Evolutionary conservation across 2,329 filamentous ascomycete genomes (phyloP).

Genomic region (Mycosphaerella sp.): DNA sequence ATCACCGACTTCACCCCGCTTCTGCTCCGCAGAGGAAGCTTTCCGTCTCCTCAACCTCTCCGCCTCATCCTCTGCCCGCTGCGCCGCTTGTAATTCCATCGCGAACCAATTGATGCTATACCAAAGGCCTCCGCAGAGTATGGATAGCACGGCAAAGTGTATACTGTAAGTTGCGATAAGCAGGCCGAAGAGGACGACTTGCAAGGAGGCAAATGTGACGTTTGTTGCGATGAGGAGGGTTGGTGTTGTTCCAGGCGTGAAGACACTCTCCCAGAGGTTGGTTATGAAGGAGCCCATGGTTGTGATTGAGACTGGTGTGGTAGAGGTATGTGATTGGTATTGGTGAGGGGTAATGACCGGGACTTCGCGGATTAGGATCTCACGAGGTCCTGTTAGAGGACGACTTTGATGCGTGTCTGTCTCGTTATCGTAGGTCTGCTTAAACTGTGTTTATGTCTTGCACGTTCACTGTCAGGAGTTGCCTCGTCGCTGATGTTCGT

Average conservation of each 20-base stretch:
- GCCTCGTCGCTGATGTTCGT: too few relatives aligned
- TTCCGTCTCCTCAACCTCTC: slow-evolving; percentile 41
- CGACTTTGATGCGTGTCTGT: too few relatives aligned
- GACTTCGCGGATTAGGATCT: too few relatives aligned
- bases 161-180: slow-evolving; percentile 77
- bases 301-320: background rate
- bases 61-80: slow-evolving; percentile 46
- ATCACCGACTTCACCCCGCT: slow-evolving; percentile 28
- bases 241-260: slow-evolving; percentile 84
- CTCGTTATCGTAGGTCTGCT: too few relatives aligned
- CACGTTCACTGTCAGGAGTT: too few relatives aligned
- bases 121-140: slow-evolving; percentile 78
- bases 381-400: too few relatives aligned
- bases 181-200: slow-evolving; percentile 68
- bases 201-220: slow-evolving; percentile 76
- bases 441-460: too few relatives aligned
- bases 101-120: slow-evolving; percentile 97
- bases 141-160: slow-evolving; percentile 78
- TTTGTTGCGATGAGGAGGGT: slow-evolving; percentile 87
- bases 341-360: too few relatives aligned
- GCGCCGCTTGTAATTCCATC: slow-evolving; percentile 50
- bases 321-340: background rate
- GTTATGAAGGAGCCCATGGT: slow-evolving; percentile 52
- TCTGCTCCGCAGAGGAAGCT: slow-evolving; percentile 17
- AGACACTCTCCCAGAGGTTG: slow-evolving; percentile 85